phyloP scores from a whole-genome alignment of 164 flowering plant species.

The Chloranthus sessilifolius region DNA sequence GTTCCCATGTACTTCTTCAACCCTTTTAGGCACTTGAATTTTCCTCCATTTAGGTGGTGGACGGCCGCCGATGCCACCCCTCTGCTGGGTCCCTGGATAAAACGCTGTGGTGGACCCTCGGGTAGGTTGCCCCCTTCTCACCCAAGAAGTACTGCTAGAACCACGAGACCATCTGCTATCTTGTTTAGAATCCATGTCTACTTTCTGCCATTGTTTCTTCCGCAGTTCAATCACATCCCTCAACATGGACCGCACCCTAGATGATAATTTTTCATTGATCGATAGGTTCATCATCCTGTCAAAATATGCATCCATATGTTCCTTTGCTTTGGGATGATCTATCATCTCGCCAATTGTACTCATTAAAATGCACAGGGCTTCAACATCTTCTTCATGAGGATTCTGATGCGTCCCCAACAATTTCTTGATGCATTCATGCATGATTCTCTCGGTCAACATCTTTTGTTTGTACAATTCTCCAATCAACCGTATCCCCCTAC shows the following conservation, averaged over 20 bases:
- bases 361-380: constrained; percentile 86
- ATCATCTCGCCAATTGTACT: constrained; percentile 92
- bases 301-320: constrained; percentile 74
- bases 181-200: constrained; percentile 87
- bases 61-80: constrained; percentile 52
- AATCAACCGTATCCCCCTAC: constrained; percentile 67
- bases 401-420: constrained; percentile 54
- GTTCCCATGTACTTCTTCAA: constrained; percentile 58
- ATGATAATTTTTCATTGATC: constrained; percentile 62
- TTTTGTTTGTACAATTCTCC: constrained; percentile 75
- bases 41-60: constrained; percentile 49
- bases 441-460: constrained; percentile 77
- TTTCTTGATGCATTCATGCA: constrained; percentile 72
- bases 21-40: constrained; percentile 62
- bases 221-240: constrained; percentile 84
- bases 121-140: constrained; percentile 51
- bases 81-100: constrained; percentile 48
- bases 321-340: constrained; percentile 72
- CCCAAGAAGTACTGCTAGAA: constrained; percentile 38
- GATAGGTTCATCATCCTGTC: constrained; percentile 56
- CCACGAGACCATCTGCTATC: constrained; percentile 62
- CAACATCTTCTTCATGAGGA: constrained; percentile 82
- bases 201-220: constrained; percentile 87
- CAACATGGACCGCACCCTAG: constrained; percentile 87
- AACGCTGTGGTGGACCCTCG: constrained; percentile 43